Evolutionary conservation across 1,284 basidiomycete species (phyloP).

Genomic region (Moesziomyces aphidis): DNA sequence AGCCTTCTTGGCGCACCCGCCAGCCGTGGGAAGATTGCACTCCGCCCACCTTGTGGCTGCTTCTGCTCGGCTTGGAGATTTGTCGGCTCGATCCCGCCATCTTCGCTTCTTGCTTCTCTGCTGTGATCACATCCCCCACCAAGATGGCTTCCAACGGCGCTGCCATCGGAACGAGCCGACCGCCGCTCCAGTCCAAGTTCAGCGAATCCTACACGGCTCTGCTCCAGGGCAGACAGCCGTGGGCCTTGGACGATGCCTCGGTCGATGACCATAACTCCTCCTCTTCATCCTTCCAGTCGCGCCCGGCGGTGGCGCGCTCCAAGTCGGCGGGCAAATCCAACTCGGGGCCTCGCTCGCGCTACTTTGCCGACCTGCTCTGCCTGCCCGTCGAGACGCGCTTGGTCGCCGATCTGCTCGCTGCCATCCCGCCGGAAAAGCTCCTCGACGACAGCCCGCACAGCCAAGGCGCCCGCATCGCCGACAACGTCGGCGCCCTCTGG

Average conservation of each 20-base stretch:
- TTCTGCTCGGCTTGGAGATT: not conserved
- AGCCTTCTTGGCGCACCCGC: not conserved
- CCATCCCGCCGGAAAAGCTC: conserved; percentile 41
- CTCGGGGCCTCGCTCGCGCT: conserved; percentile 56
- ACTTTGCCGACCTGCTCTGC: conserved; percentile 59
- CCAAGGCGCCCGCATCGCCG: conserved; percentile 50
- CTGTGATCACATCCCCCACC: not conserved
- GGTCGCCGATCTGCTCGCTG: conserved; percentile 43
- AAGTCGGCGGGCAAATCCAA: conserved; percentile 58
- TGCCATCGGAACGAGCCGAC: conserved; percentile 28
- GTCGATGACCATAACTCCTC: not conserved
- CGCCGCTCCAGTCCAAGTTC: conserved; percentile 56
- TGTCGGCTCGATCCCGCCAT: not conserved
- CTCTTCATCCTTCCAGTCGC: conserved; percentile 11
- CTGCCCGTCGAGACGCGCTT: conserved; percentile 55
- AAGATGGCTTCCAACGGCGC: not conserved
- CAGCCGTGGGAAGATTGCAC: not conserved
- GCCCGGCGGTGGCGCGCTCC: conserved; percentile 20
- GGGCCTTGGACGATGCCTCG: conserved; percentile 20
- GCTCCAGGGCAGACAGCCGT: conserved; percentile 58
- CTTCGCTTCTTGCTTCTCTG: not conserved
- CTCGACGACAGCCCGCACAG: conserved; percentile 51
- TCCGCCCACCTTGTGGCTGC: not conserved
- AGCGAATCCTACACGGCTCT: conserved; percentile 51
- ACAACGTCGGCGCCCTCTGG: conserved; percentile 61